Evolutionary conservation across 2,329 filamentous ascomycete species (phyloP).

Genomic region (Aspergillus piperis): DNA sequence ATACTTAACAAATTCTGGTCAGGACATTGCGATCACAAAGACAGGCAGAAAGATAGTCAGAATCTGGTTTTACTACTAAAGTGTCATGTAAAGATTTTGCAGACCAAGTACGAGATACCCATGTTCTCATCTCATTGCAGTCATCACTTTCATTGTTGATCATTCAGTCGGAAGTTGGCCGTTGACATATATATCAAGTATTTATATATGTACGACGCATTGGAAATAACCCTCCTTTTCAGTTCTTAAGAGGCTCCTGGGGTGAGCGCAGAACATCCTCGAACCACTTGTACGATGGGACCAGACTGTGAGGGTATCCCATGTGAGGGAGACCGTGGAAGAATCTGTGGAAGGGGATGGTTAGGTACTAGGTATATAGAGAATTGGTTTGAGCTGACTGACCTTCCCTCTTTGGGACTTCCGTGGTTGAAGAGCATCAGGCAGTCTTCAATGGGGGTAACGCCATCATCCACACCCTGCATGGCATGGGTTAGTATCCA

Average conservation of each 20-base stretch:
- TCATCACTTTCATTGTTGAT: too few species aligned
- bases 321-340: constrained; percentile 64
- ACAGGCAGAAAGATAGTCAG: too few species aligned
- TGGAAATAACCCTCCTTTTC: background rate
- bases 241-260: constrained; percentile 27
- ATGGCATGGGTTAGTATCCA: constrained; percentile 3
- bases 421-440: constrained; percentile 66
- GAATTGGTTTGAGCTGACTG: background rate
- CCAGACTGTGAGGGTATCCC: constrained; percentile 60
- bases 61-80: too few species aligned
- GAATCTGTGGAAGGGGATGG: constrained; percentile 39
- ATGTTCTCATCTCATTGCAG: too few species aligned
- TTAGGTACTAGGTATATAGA: background rate
- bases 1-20: too few species aligned
- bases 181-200: too few species aligned
- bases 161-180: too few species aligned
- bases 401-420: constrained; percentile 65
- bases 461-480: constrained; percentile 62
- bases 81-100: too few species aligned
- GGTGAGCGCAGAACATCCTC: constrained; percentile 31
- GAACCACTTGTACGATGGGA: constrained; percentile 42
- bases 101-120: too few species aligned
- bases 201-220: too few species aligned
- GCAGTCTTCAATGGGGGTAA: constrained; percentile 69
- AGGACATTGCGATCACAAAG: too few species aligned